Percentiles rank a stretch among this genome's conserved stretches.
Evolutionary conservation across 805 yeast genomes (phyloP).

Genomic region (Kuraishia hungarica): DNA sequence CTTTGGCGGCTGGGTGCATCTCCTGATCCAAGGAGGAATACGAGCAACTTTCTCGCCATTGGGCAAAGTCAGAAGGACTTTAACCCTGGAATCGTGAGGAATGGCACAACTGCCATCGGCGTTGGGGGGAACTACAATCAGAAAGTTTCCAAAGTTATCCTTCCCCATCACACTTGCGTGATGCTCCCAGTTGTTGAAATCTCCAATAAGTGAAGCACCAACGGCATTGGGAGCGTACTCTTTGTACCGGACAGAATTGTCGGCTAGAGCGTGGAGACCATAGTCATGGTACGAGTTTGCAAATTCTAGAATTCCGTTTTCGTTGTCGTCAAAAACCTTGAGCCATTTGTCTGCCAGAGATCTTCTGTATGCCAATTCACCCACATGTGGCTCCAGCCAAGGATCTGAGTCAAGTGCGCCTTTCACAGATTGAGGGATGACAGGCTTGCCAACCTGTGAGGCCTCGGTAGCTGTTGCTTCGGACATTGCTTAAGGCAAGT

Average conservation of each 20-base stretch:
- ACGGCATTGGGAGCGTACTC: conserved; percentile 92
- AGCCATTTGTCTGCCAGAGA: conserved; percentile 59
- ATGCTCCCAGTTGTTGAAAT: conserved; percentile 79
- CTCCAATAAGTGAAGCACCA: conserved; percentile 77
- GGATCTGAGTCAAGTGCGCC: conserved; percentile 75
- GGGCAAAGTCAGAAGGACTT: conserved; percentile 55
- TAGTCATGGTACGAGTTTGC: conserved; percentile 68
- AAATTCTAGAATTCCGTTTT: conserved; percentile 60
- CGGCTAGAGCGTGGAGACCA: conserved; percentile 60
- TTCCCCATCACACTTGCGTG: conserved; percentile 43
- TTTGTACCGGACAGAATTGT: conserved; percentile 50
- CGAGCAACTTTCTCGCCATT: conserved; percentile 69
- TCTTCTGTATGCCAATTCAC: conserved; percentile 63
- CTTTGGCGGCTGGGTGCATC: conserved; percentile 72
- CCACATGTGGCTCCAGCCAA: conserved; percentile 72
- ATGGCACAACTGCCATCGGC: conserved; percentile 50
- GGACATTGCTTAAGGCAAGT: not conserved
- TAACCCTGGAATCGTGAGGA: conserved; percentile 74
- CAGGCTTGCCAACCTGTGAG: not conserved
- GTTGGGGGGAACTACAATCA: conserved; percentile 45
- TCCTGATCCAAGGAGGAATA: conserved; percentile 79
- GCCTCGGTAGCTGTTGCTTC: not conserved
- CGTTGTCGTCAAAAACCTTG: conserved; percentile 40
- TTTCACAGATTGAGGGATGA: conserved; percentile 26
- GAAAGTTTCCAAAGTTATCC: conserved; percentile 69